Percentiles rank a stretch among this genome's conserved stretches.
phyloP scores from a whole-genome alignment of 1,139 yeast genomes.

The Geotrichum reessii region DNA sequence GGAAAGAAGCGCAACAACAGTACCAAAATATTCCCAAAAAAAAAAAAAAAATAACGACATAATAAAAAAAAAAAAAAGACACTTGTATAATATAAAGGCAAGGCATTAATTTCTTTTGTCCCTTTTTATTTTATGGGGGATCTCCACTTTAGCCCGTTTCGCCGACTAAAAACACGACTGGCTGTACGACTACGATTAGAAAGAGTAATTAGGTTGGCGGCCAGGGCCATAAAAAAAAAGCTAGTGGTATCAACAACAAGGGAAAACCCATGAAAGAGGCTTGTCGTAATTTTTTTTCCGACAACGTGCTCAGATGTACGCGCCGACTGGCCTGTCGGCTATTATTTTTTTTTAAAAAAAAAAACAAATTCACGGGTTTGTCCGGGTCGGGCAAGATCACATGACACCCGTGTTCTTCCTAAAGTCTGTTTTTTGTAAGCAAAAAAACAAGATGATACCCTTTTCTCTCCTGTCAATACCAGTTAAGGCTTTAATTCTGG shows the following conservation, averaged over 20 bases:
- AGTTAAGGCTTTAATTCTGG: not conserved
- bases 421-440: not conserved
- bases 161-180: not conserved
- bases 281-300: not conserved
- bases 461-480: too few relatives aligned
- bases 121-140: too few relatives aligned
- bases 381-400: not conserved
- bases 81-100: too few relatives aligned
- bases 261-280: too few relatives aligned
- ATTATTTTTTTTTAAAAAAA: too few relatives aligned
- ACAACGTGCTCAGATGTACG: not conserved
- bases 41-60: too few relatives aligned
- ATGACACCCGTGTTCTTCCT: not conserved
- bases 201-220: not conserved
- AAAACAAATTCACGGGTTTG: not conserved
- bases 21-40: not conserved
- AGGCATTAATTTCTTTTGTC: too few relatives aligned
- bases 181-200: not conserved
- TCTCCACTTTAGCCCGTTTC: not conserved
- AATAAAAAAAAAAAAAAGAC: too few relatives aligned
- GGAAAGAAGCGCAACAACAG: not conserved
- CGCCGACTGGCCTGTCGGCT: not conserved
- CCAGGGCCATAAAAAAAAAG: too few relatives aligned
- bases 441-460: too few relatives aligned
- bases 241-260: too few relatives aligned